Evolutionary conservation across 2,329 filamentous ascomycete genomes (phyloP).

Genomic region (Phaeosphaeriaceae sp.): DNA sequence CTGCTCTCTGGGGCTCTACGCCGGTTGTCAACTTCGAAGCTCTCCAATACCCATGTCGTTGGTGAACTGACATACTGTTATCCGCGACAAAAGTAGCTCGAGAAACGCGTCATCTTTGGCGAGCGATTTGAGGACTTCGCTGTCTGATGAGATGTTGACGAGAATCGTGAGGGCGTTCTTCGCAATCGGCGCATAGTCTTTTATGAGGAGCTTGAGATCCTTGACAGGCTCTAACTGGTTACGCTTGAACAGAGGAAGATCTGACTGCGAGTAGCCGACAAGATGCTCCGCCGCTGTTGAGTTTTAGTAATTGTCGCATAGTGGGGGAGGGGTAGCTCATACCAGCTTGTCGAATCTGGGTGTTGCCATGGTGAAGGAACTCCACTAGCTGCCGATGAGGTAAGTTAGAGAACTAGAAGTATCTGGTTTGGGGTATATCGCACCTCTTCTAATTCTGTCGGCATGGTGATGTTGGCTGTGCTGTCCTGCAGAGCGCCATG

Average conservation of each 20-base stretch:
- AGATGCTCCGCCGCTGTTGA: conserved; percentile 79
- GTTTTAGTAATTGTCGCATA: conserved; percentile 21
- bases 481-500: conserved; percentile 24
- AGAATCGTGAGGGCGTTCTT: conserved; percentile 91
- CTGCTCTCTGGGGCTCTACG: conserved; percentile 72
- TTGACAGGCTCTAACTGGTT: conserved; percentile 79
- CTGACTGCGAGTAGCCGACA: conserved; percentile 78
- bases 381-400: conserved; percentile 79
- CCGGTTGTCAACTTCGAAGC: conserved; percentile 9
- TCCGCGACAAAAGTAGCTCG: conserved; percentile 72
- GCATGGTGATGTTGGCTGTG: conserved; percentile 47
- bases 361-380: conserved; percentile 91
- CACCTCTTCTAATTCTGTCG: conserved; percentile 60
- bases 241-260: conserved; percentile 84
- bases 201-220: conserved; percentile 84
- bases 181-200: conserved; percentile 89
- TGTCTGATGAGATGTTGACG: conserved; percentile 82
- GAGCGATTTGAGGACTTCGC: conserved; percentile 74
- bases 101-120: conserved; percentile 83
- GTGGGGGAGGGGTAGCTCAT: conserved; percentile 40
- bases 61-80: conserved; percentile 72
- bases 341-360: conserved; percentile 85
- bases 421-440: conserved; percentile 1
- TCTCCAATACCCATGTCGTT: not conserved
- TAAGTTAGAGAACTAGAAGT: not conserved